Percentiles rank a stretch among this genome's conserved stretches.
These are phyloP conservation scores for Globisporangium nunn DNA, from an alignment of 352 stramenopile species.

Conservation along the genomic window DNA sequence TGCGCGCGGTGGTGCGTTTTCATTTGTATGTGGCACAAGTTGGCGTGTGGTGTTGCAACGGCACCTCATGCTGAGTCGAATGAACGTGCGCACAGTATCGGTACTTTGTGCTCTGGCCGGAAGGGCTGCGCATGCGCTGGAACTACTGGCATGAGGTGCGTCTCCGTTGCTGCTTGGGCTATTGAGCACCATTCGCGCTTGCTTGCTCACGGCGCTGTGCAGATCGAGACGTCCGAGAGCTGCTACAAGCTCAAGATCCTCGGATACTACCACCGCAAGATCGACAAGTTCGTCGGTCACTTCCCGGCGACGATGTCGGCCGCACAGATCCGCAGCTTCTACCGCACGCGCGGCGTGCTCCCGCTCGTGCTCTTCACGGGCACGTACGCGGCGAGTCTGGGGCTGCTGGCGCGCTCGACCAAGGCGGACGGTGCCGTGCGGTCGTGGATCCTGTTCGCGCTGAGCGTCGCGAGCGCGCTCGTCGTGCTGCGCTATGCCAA, in stretches of 20 bases:
- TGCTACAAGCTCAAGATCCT: conserved; percentile 75
- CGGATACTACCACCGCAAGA: conserved; percentile 82
- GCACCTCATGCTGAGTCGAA: background rate
- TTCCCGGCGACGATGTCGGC: conserved; percentile 45
- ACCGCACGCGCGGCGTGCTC: conserved; percentile 32
- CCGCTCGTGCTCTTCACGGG: conserved; percentile 38
- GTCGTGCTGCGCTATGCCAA: conserved; percentile 67
- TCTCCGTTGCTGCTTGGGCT: background rate
- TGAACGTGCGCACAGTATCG: conserved; percentile 35
- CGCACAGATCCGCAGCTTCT: conserved; percentile 44
- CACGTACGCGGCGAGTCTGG: conserved; percentile 31
- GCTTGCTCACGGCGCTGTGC: background rate
- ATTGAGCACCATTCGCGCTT: background rate
- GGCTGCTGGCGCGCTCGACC: conserved; percentile 29
- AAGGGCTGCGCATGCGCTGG: conserved; percentile 60
- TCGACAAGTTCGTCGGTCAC: conserved; percentile 55
- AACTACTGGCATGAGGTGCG: conserved; percentile 66
- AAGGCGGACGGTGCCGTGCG: conserved; percentile 27
- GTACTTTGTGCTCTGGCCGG: conserved; percentile 61
- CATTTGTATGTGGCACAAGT: background rate
- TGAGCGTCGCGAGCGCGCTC: conserved; percentile 47
- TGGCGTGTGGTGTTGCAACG: background rate
- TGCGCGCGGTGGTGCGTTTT: conserved; percentile 33
- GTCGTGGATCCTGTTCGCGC: conserved; percentile 49
- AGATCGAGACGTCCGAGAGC: conserved; percentile 69